Percentiles rank a stretch among this genome's conserved stretches.
These are phyloP conservation scores for Astragalus glycyphyllos DNA, from an alignment of 306 rosid genomes.

Conservation along the genomic window DNA sequence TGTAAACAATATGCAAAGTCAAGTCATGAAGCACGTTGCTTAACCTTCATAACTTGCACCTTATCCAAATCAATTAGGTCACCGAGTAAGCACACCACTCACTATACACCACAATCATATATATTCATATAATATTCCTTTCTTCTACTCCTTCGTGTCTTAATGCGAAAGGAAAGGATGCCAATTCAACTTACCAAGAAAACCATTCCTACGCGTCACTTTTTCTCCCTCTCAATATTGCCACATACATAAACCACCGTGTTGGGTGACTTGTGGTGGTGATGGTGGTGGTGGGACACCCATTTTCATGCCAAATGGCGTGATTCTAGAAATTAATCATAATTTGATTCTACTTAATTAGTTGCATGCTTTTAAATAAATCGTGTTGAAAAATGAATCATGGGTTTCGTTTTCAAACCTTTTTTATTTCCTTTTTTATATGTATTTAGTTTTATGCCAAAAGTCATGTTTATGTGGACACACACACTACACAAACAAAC, in stretches of 20 bases:
- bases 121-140: constrained; percentile 2
- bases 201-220: constrained; percentile 50
- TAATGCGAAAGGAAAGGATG: constrained; percentile 41
- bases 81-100: constrained; percentile 47
- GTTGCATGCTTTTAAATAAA: background rate
- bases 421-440: background rate
- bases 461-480: constrained; percentile 54
- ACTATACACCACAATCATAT: no score
- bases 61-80: constrained; percentile 50
- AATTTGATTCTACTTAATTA: constrained; percentile 22
- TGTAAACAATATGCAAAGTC: constrained; percentile 43
- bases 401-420: constrained; percentile 3
- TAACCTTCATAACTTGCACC: constrained; percentile 38
- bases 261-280: constrained; percentile 20
- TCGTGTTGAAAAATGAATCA: constrained; percentile 10
- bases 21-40: constrained; percentile 53
- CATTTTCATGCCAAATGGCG: constrained; percentile 42
- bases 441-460: constrained; percentile 33
- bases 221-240: constrained; percentile 16
- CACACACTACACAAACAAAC: background rate
- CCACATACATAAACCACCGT: constrained; percentile 31
- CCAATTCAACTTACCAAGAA: constrained; percentile 30
- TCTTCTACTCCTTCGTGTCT: constrained; percentile 36
- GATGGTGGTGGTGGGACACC: constrained; percentile 31
- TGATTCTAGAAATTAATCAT: background rate